Conservation (phyloP, 371 early-diverging fungal genomes). For the Thermomucor indicae-seudaticae region DNA sequence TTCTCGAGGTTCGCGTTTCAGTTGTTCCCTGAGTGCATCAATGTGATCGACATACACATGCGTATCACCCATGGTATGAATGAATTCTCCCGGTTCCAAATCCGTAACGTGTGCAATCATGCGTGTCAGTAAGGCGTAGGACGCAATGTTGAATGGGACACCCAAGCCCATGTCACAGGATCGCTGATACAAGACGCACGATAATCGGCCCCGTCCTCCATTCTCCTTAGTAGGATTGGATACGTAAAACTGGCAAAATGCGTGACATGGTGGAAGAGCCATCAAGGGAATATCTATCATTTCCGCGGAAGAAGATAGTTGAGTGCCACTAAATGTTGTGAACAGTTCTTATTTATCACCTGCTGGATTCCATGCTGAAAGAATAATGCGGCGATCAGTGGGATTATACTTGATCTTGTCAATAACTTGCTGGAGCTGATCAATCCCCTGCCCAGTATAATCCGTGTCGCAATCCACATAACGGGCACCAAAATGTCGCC, state of each 20-base stretch:
- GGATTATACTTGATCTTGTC: conserved; percentile 83
- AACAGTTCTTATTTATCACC: conserved; percentile 43
- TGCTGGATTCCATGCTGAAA: conserved; percentile 99
- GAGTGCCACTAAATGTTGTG: neutral
- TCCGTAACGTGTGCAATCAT: conserved; percentile 94
- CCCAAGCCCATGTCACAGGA: conserved; percentile 99
- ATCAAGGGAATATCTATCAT: conserved; percentile 67
- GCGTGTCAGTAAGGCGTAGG: conserved; percentile 92
- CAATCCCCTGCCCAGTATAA: conserved; percentile 94
- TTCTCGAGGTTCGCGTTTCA: conserved; percentile 75
- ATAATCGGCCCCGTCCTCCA: conserved; percentile 58
- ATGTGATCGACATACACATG: conserved; percentile 97
- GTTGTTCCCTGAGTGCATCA: conserved; percentile 83
- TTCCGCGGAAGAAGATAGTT: neutral
- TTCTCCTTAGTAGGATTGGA: conserved; percentile 55
- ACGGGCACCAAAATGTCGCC: conserved; percentile 99
- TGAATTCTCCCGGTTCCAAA: conserved; percentile 86
- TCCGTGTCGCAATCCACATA: conserved; percentile 87
- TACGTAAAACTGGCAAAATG: conserved; percentile 93
- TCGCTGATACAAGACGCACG: conserved; percentile 97
- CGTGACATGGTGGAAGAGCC: conserved; percentile 97
- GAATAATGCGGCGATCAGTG: conserved; percentile 89
- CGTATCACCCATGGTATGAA: conserved; percentile 96
- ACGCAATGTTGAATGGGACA: conserved; percentile 99
- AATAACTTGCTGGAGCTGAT: conserved; percentile 94